Conservation (phyloP, 225 moss, liverwort and hornwort genomes). For the Pseudoscleropodium purum region DNA sequence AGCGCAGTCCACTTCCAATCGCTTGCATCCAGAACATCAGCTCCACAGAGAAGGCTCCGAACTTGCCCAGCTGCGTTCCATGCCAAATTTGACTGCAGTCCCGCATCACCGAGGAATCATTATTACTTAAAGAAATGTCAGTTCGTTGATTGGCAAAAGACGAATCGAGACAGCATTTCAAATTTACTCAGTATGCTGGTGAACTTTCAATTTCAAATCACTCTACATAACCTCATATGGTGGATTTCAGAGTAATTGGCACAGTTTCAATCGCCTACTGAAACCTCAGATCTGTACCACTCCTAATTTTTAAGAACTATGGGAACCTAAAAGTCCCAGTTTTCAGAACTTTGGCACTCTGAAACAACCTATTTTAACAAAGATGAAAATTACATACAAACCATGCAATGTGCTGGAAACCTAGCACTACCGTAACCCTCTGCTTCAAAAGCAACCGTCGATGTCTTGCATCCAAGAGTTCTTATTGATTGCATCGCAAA, state of each 20-base stretch:
- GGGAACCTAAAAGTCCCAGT: not conserved
- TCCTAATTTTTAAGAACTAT: too few species aligned
- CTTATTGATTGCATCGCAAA: not conserved
- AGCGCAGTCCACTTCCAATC: conserved; percentile 50
- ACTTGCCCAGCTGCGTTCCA: conserved; percentile 33
- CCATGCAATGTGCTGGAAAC: not conserved
- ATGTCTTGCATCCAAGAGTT: not conserved
- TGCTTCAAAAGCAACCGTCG: not conserved
- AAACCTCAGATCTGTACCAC: not conserved
- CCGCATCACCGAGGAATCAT: not conserved
- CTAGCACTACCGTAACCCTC: not conserved
- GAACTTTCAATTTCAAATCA: not conserved
- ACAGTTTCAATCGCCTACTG: not conserved
- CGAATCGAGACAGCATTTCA: not conserved
- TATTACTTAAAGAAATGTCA: not conserved
- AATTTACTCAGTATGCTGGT: not conserved
- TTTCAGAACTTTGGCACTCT: not conserved
- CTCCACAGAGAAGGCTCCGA: conserved; percentile 57
- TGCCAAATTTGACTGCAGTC: conserved; percentile 39
- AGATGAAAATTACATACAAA: not conserved
- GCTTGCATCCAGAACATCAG: conserved; percentile 92
- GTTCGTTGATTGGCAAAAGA: not conserved
- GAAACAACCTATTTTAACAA: not conserved
- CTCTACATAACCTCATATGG: not conserved
- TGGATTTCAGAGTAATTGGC: not conserved